Conservation (phyloP, 2,329 filamentous ascomycete species). For the Neonectria magnoliae region DNA sequence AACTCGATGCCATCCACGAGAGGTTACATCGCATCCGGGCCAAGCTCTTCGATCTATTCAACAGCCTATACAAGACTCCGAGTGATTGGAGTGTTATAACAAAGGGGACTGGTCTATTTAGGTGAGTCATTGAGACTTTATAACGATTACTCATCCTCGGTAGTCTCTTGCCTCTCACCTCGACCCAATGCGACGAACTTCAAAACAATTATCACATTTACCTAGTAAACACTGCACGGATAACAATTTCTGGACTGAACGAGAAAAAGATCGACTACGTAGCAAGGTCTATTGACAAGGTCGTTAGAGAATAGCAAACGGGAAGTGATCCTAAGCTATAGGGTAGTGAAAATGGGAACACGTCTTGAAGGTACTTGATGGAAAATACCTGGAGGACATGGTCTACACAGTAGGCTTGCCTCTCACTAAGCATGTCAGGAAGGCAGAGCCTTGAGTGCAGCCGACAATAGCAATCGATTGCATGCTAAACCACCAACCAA, state of each 20-base stretch:
- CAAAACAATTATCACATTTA: slow-evolving; percentile 27
- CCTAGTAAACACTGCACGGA: slow-evolving; percentile 13
- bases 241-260: slow-evolving; percentile 20
- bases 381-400: too few species aligned
- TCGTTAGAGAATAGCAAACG: slow-evolving; percentile 7
- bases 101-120: slow-evolving; percentile 25
- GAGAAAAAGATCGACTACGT: slow-evolving; percentile 21
- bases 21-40: slow-evolving; percentile 6
- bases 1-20: slow-evolving; percentile 17
- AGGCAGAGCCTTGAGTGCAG: slow-evolving; percentile 18
- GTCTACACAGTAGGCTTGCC: too few species aligned
- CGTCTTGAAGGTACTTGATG: background rate
- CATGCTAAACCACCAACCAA: background rate
- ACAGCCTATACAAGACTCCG: slow-evolving; percentile 19
- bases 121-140: background rate
- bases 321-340: background rate
- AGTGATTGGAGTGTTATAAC: slow-evolving; percentile 28
- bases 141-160: background rate
- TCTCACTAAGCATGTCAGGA: background rate
- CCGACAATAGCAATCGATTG: slow-evolving; percentile 6
- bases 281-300: slow-evolving; percentile 16
- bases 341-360: background rate
- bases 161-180: slow-evolving; percentile 16
- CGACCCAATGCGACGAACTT: slow-evolving; percentile 16
- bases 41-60: slow-evolving; percentile 12